A percentile compares a stretch with the other conserved stretches of the same genome.
Conservation (phyloP, 2,329 filamentous ascomycete genomes). For the Fulvia fulva region DNA sequence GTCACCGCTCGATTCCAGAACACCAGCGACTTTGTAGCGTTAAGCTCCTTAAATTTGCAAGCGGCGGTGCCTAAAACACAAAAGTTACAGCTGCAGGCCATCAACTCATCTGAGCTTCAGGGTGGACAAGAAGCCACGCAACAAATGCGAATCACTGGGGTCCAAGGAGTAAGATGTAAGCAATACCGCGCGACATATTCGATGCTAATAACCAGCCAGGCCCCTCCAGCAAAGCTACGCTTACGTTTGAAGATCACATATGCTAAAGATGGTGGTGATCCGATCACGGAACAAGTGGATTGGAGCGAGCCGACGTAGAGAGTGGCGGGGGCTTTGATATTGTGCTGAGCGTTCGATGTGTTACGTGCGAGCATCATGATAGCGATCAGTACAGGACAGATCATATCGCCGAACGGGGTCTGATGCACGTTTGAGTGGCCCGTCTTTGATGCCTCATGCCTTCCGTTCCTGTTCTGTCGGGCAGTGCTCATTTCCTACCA, state of each 20-base stretch:
- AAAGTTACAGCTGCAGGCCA: slow-evolving; percentile 85
- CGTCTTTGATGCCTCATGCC: neutral
- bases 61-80: slow-evolving; percentile 96
- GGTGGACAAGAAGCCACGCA: slow-evolving; percentile 82
- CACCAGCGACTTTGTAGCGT: slow-evolving; percentile 50
- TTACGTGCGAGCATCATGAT: neutral
- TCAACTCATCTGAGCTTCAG: slow-evolving; percentile 73
- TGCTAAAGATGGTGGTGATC: slow-evolving; percentile 62
- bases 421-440: neutral
- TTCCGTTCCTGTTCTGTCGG: slow-evolving; percentile 4
- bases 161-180: slow-evolving; percentile 73
- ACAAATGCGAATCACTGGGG: slow-evolving; percentile 79
- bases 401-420: neutral
- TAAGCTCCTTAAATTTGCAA: slow-evolving; percentile 78
- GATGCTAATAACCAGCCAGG: slow-evolving; percentile 47
- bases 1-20: slow-evolving; percentile 83
- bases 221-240: slow-evolving; percentile 64
- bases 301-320: slow-evolving; percentile 73
- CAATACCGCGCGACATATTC: neutral
- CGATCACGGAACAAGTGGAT: slow-evolving; percentile 88
- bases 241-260: slow-evolving; percentile 83
- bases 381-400: neutral
- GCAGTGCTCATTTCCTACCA: slow-evolving; percentile 32
- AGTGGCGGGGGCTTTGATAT: neutral
- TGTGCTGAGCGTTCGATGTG: neutral